Evolutionary conservation across 495 filamentous ascomycete species (phyloP), one percentile per base, ranked within the genome.

Genomic region (Coniosporium apollinis): DNA sequence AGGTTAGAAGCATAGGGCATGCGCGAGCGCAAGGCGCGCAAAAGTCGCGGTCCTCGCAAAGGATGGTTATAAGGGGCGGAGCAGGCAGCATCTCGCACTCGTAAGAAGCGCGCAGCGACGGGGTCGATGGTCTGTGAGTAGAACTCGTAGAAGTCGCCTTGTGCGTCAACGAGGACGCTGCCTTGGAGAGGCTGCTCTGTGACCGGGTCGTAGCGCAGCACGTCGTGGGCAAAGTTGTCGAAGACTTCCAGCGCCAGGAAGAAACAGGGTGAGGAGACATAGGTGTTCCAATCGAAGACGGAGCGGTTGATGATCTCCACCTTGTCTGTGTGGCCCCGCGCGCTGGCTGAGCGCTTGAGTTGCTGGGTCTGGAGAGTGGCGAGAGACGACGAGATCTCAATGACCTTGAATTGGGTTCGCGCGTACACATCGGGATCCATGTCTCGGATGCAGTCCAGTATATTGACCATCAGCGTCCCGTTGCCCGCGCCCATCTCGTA

Each of bases 401-500:
- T 93, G 56, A 99, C 76, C 51, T 77, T 80, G 69, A 77, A 99
- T 49, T 82, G 79, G 2, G 89, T 99, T 19, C 89, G 79, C 39
- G 78, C 75, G 62, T 99, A 99, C 18, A 99, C 87, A 42, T 81
- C 76, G 2, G 85, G 79, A 43, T 99, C 79, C 19, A 72, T 69
- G 47, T 81, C 76, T 40, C 86, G 83, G 54, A 99, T 91, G 60
- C 87, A 89, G 62, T 99, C 86, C 34, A 99, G 67, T 38, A 96
- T 85, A 55, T 99, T 96, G 45, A 84, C 65, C 89, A 99, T 99
- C 48, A 99, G 69, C 3, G 91, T 99, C 28, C 89, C 89, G 49
- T 94, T 89, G 38, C 89, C 89, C 31, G 89, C 89, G 15, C 89
- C 89, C 73, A 99, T 85, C 55, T 99, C 89, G 67, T 94, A 99